Conservation (phyloP, 768 basidiomycete species). For the Lanmaoa rubissima region DNA sequence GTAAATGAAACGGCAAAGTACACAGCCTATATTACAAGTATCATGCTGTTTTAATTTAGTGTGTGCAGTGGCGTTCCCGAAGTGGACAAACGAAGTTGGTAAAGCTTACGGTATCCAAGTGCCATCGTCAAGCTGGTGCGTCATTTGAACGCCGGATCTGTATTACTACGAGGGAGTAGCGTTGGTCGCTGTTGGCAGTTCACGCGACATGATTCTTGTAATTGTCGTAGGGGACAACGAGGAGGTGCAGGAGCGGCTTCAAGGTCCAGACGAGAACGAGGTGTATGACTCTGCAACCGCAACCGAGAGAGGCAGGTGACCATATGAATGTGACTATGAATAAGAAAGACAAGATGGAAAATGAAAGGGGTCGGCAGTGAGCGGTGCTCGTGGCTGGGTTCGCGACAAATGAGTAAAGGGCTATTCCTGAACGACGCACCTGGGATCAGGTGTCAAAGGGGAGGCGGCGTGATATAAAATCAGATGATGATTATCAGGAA, state of each 20-base stretch:
- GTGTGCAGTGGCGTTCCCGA: not conserved
- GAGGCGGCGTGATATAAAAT: not conserved
- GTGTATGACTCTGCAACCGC: not conserved
- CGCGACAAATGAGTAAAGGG: not conserved
- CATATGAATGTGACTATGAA: not conserved
- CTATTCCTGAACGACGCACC: slow-evolving; percentile 5
- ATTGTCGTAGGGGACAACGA: too few relatives aligned
- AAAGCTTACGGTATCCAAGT: not conserved
- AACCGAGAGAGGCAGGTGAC: not conserved
- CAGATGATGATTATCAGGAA: not conserved
- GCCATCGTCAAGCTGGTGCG: not conserved
- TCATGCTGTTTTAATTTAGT: not conserved
- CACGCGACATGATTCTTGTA: not conserved
- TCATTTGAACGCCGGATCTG: too few relatives aligned
- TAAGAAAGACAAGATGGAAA: not conserved
- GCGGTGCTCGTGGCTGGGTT: not conserved
- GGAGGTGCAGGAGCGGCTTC: too few relatives aligned
- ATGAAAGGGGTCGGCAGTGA: not conserved
- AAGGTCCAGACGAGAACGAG: not conserved
- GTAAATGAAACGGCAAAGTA: not conserved
- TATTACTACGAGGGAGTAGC: too few relatives aligned
- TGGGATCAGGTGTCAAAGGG: not conserved
- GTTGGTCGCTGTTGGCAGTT: not conserved
- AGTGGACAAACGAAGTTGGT: not conserved
- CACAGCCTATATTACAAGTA: not conserved